Base-by-base conservation (phyloP, 1,139 yeast species). In the Yamadazyma triangularis region DNA sequence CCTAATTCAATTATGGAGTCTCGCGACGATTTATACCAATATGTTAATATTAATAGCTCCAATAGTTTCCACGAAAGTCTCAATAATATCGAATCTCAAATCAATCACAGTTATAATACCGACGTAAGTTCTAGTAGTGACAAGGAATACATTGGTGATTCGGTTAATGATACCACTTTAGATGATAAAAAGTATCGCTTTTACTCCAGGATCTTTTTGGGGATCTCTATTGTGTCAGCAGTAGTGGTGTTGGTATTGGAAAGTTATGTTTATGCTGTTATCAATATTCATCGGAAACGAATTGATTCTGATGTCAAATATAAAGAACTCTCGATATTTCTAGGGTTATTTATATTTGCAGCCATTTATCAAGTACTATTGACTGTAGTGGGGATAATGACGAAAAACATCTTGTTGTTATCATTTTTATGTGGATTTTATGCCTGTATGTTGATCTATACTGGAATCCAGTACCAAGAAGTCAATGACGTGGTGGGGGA, bases 391-490 rank as follows among this genome's bases (percentile, higher is more conserved):
- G 76, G 76, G 1, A 50, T 73, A 13, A 44, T 50, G 29, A 54
- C 65, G 11, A 58, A 67, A 41, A 73, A 73, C 41, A 60, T 71
- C 40, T 47, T 63, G 44, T 56, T 54, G 46, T 54, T 68, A 15
- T 48, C 64, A 16, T 64, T 70, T 40, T 55, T 73, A 25, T 60
- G 73, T 39, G 32, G 60, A 11, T 73, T 73, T 41, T 64, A 66
- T 40, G 56, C 56, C n/a, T 69, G 73, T 28, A 64, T 73, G 72
- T 51, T 70, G 43, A 54, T 70, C 4, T 73, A 73, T 46, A 63
- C 77, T 2, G 73, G 74, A 8, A 60, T 73, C 24, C 78, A 73
- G 45, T 72, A 60, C 43, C 57, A 58, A 32, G 78, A 73, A 51
- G 52, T 72, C 27, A 40, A 53, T 12, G 36, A 41, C 4, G 52